Evolutionary conservation across 1,284 basidiomycete genomes (phyloP), one percentile per base, ranked within the genome.

Genomic region (Athelia sp.): DNA sequence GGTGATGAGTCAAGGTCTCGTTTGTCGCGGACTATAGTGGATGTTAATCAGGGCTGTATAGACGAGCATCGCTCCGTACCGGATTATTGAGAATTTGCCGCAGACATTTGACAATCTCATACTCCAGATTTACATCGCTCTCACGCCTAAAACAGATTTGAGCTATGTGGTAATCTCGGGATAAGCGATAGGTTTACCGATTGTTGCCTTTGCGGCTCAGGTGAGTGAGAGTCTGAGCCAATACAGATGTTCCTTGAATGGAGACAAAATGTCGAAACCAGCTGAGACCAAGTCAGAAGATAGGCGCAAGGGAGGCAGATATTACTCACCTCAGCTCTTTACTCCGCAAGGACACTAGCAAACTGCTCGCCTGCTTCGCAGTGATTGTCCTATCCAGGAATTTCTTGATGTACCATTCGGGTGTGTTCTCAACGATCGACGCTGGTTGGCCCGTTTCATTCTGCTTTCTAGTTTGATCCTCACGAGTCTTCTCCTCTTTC

Each of bases 41-140:
- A 21, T 52, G 47, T 44, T 50, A 31, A n/a, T 49, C 38, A 56
- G 40, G 14, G 48, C 38, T 15, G 8, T 24, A 43, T 42, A 48
- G 18, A 45, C 1, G 38, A 22, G 4, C n/a, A 26, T 45, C 47
- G 18, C 21, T 24, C 71, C 80, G 54, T 59, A 90, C 89, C 54
- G 76, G 72, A 56, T 75, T 81, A 63, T 96, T 96, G 50, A 98
- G 75, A 32, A 97, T 88, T 32, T 83, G 83, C 59, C 85, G 88
- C 53, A 98, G 71, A 60, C 91, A 94, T 66, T 95, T 97, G 50
- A 92, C 80, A 44, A 95, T 76, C 68, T 98, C 95, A 51, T 93
- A 85, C 67, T 98, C 96, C 43, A 97, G 72, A 15, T 75, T 70
- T 32, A 77, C 74, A 58, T 98, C 93, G 21, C 70, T 66, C 47